These are phyloP conservation scores for Endoconidiophora polonica DNA, from an alignment of 2,329 filamentous ascomycete genomes.

Conservation along the genomic window DNA sequence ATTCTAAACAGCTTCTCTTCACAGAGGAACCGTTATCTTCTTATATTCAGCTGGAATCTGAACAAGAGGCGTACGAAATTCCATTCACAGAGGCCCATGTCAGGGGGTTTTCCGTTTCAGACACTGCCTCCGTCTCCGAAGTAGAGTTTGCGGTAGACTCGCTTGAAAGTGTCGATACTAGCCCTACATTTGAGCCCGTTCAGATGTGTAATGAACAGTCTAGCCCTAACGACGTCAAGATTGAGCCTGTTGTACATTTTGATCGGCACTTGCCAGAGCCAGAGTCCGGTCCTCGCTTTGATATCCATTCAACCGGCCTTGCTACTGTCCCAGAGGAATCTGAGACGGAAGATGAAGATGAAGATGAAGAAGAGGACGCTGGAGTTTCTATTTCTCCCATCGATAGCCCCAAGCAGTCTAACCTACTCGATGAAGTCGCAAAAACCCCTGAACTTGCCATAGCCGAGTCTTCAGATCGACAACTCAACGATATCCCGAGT, in stretches of 20 bases:
- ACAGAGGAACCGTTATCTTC: background rate
- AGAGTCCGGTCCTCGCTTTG: conserved; percentile 2
- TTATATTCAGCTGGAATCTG: background rate
- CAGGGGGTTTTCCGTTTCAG: background rate
- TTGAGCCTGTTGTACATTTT: background rate
- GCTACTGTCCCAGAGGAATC: conserved; percentile 9
- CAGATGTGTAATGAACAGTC: no score
- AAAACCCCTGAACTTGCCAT: background rate
- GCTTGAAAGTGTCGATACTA: background rate
- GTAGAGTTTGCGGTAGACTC: conserved; percentile 9
- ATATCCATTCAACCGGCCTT: background rate
- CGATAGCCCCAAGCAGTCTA: background rate
- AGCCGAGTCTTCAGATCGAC: background rate
- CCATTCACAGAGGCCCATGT: background rate
- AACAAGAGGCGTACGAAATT: no score
- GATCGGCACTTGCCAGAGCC: background rate
- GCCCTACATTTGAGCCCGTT: background rate
- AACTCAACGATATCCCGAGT: no score
- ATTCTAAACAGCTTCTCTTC: background rate
- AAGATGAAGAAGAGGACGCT: conserved; percentile 3
- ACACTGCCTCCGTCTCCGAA: conserved; percentile 1
- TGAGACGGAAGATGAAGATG: conserved; percentile 5
- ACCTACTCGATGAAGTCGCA: background rate
- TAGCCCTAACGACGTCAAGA: background rate
- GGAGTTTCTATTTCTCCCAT: background rate